Base-by-base conservation (phyloP, 371 early-diverging fungal species). In the Zopfochytrium polystomum region DNA sequence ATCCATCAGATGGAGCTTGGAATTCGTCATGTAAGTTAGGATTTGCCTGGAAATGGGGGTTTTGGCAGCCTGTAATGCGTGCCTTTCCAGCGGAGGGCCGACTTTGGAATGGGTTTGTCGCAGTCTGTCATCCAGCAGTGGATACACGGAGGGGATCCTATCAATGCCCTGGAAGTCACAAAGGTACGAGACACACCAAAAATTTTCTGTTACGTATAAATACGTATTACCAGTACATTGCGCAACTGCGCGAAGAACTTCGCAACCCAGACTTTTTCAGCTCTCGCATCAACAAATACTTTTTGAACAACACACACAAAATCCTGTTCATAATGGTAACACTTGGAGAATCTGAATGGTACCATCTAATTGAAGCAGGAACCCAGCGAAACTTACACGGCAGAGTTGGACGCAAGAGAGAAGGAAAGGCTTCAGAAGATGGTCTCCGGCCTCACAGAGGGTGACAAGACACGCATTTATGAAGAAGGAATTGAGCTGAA, bases 1-100 rank as follows among this genome's bases (percentile, higher is more conserved):
- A 76, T 96, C 58, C 95, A 93, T 60, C 90, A 87, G 61, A 86
- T 91, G 66, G 95, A 95, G 72, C 80, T 96, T 25, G 86, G 86
- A 2, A 84, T 90, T 55, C 90, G 90, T 60, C 94, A 95, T 77
- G 89, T 85, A 77, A 78, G 61, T 5, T 26, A 2, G 25, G 22
- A 5, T 35, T 54, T 18, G 6, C 22, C 30, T 61, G 30, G 13
- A 5, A 38, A 27, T 43, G 18, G 38, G 6, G 31, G 46, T 3
- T 30, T 52, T 33, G 29, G 44, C 13, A n/a, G 35, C 23, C 26
- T 15, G 42, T 9, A 50, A 29, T 70, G 26, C 23, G 38, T 22
- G 31, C 22, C 7, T 34, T 26, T 27, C 3, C 68, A 90, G 88
- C 87, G 92, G 79, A 89, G 87, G 1, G 85, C 92, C 1, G 82